Evolutionary conservation across 768 basidiomycete genomes (phyloP).

Genomic region (Termitomyces sp.): DNA sequence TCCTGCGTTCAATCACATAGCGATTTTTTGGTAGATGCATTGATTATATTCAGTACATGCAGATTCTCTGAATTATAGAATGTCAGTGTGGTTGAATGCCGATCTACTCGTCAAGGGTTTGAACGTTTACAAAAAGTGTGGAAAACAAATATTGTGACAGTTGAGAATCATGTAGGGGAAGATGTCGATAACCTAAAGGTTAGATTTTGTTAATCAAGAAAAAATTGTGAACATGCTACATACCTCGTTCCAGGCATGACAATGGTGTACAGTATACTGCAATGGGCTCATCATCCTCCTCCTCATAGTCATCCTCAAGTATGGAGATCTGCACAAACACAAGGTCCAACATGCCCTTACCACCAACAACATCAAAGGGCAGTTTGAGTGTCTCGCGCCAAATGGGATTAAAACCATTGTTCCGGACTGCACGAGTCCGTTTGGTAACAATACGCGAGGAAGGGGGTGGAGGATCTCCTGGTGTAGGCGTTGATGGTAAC

Average conservation of each 20-base stretch:
- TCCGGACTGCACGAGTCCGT: constrained; percentile 55
- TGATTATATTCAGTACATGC: not conserved
- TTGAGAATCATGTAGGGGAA: constrained; percentile 85
- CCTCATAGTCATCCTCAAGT: constrained; percentile 49
- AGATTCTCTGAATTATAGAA: too few relatives aligned
- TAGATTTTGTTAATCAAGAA: not conserved
- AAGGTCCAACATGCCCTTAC: constrained; percentile 75
- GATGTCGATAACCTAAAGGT: constrained; percentile 75
- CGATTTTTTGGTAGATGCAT: not conserved
- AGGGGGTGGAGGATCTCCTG: constrained; percentile 19
- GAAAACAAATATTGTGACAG: constrained; percentile 89
- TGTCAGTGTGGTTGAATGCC: not conserved
- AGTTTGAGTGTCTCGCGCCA: constrained; percentile 72
- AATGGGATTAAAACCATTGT: constrained; percentile 90
- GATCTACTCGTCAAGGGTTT: constrained; percentile 28
- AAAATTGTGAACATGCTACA: constrained; percentile 8
- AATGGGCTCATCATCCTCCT: constrained; percentile 58
- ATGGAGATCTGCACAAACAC: constrained; percentile 82
- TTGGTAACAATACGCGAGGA: constrained; percentile 41
- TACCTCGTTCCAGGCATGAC: constrained; percentile 69
- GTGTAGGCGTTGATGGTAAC: constrained; percentile 18
- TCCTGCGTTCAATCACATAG: not conserved
- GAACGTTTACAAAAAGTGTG: constrained; percentile 79
- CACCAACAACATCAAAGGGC: constrained; percentile 70
- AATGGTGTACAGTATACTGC: constrained; percentile 72